phyloP scores from a whole-genome alignment of 1,139 yeast genomes.

The Sugiyamaella paludigena region DNA sequence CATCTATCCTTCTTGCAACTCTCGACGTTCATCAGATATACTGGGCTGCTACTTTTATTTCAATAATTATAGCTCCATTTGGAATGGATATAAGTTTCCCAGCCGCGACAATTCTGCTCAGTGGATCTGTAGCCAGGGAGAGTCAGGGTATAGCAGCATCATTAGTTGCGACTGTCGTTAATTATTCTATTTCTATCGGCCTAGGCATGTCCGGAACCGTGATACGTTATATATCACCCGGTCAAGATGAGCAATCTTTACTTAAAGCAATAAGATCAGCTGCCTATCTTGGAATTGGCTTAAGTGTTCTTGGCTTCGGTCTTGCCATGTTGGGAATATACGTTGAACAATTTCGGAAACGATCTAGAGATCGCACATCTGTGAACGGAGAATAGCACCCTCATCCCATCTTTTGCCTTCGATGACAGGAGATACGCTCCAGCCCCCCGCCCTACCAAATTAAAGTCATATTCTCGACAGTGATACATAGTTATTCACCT shows the following conservation, averaged over 20 bases:
- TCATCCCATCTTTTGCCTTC: too few species aligned
- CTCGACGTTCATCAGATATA: conserved; percentile 48
- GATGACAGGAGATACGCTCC: too few species aligned
- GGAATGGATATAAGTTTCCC: conserved; percentile 72
- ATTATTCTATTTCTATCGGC: conserved; percentile 62
- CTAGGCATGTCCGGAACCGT: conserved; percentile 65
- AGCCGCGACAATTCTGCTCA: conserved; percentile 53
- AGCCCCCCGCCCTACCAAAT: too few species aligned
- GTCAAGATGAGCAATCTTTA: conserved; percentile 34
- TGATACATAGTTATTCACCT: too few species aligned
- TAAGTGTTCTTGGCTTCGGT: conserved; percentile 48
- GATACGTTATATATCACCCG: conserved; percentile 43
- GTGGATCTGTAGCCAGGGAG: conserved; percentile 49
- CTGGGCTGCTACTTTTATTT: conserved; percentile 55
- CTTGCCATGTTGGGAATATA: conserved; percentile 32
- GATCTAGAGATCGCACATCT: too few species aligned
- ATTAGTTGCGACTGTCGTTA: conserved; percentile 57
- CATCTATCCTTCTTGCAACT: conserved; percentile 45
- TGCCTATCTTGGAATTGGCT: conserved; percentile 51
- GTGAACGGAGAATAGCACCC: too few species aligned
- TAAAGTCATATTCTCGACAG: too few species aligned
- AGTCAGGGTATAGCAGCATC: conserved; percentile 69
- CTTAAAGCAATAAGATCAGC: conserved; percentile 47
- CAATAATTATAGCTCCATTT: conserved; percentile 48
- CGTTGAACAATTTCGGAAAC: conserved; percentile 9